Percentiles rank a stretch among this genome's conserved stretches.
These are phyloP conservation scores for Hericium rajendrae DNA, from an alignment of 768 basidiomycete genomes.

Conservation along the genomic window DNA sequence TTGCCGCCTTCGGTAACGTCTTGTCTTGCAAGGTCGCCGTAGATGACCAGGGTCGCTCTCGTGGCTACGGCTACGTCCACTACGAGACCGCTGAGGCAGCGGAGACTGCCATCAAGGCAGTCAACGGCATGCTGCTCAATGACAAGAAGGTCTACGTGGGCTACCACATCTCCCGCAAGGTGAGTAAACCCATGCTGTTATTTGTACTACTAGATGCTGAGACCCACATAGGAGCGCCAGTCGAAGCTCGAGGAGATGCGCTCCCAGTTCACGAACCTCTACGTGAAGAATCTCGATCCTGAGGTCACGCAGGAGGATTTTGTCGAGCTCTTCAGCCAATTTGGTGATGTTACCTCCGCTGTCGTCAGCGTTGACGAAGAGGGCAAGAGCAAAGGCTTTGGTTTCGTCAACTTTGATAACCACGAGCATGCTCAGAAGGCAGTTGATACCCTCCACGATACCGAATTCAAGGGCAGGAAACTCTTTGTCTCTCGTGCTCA, in stretches of 20 bases:
- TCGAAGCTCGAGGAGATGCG: slow-evolving; percentile 98
- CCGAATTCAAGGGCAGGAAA: slow-evolving; percentile 76
- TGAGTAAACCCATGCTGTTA: slow-evolving; percentile 20
- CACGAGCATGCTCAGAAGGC: slow-evolving; percentile 91
- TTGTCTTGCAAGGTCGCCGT: slow-evolving; percentile 98
- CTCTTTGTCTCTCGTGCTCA: slow-evolving; percentile 95
- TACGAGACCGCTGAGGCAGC: slow-evolving; percentile 98
- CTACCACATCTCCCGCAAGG: slow-evolving; percentile 94
- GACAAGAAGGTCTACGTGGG: slow-evolving; percentile 99
- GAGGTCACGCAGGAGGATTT: slow-evolving; percentile 85
- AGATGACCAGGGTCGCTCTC: slow-evolving; percentile 90
- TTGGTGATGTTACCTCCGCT: slow-evolving; percentile 83
- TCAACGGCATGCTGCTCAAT: slow-evolving; percentile 98
- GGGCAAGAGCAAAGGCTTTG: slow-evolving; percentile 94
- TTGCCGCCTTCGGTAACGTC: slow-evolving; percentile 97
- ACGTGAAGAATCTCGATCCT: slow-evolving; percentile 91
- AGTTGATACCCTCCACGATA: slow-evolving; percentile 83
- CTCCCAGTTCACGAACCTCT: slow-evolving; percentile 95
- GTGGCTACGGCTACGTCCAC: slow-evolving; percentile 98
- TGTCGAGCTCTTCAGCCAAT: slow-evolving; percentile 64
- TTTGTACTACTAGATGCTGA: neutral
- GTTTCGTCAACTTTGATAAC: slow-evolving; percentile 92
- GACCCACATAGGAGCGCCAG: slow-evolving; percentile 67
- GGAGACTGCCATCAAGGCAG: slow-evolving; percentile 92
- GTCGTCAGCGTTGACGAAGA: slow-evolving; percentile 76